A percentile compares a stretch with the other conserved stretches of the same genome.
These are phyloP conservation scores for Marasmius oreades DNA, from an alignment of 1,284 basidiomycete species.

Conservation along the genomic window DNA sequence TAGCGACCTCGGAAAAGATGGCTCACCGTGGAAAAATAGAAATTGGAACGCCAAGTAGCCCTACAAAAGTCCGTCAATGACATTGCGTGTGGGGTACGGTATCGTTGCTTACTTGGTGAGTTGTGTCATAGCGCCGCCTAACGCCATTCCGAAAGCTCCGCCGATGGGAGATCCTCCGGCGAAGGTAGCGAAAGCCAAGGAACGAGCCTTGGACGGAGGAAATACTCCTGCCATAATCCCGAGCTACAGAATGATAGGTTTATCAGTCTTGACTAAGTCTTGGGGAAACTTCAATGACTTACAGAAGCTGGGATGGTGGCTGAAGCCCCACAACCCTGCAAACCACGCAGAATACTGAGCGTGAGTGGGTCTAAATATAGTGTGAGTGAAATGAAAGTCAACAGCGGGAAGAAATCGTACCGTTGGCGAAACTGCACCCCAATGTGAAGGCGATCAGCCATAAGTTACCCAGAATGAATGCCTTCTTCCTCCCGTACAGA, in stretches of 20 bases:
- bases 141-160: constrained; percentile 48
- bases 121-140: constrained; percentile 72
- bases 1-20: not conserved
- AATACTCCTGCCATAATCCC: constrained; percentile 78
- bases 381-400: not conserved
- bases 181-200: constrained; percentile 75
- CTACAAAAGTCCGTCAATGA: not conserved
- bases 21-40: constrained; percentile 2
- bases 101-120: constrained; percentile 40
- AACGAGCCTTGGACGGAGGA: constrained; percentile 62
- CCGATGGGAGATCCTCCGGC: constrained; percentile 80
- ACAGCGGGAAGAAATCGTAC: constrained; percentile 27
- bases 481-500: constrained; percentile 63
- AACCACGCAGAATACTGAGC: constrained; percentile 61
- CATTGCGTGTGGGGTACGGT: not conserved
- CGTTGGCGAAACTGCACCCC: constrained; percentile 48
- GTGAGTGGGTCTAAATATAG: constrained; percentile 42
- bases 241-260: constrained; percentile 37
- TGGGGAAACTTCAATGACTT: constrained; percentile 22
- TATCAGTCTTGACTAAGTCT: not conserved
- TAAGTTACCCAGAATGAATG: constrained; percentile 53
- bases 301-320: constrained; percentile 69
- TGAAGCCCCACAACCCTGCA: constrained; percentile 72
- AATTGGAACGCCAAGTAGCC: not conserved
- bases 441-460: constrained; percentile 47